These are phyloP conservation scores for Pseudodiploospora longispora DNA, from an alignment of 2,329 filamentous ascomycete species.

Conservation along the genomic window DNA sequence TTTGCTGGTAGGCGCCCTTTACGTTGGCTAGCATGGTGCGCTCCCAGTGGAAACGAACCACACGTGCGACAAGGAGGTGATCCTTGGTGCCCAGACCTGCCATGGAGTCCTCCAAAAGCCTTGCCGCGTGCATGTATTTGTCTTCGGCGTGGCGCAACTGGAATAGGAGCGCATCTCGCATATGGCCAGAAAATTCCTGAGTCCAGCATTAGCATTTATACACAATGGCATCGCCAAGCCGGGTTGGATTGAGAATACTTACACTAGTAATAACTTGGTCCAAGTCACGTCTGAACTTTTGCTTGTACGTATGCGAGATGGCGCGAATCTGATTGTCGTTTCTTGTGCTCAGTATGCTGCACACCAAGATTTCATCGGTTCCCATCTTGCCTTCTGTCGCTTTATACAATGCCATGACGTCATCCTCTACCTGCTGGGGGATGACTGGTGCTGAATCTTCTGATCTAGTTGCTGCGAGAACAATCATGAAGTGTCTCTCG, in stretches of 20 bases:
- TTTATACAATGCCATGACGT: slow-evolving; percentile 68
- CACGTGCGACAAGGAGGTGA: slow-evolving; percentile 63
- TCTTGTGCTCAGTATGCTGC: slow-evolving; percentile 65
- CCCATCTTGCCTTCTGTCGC: slow-evolving; percentile 67
- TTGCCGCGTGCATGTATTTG: slow-evolving; percentile 76
- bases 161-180: slow-evolving; percentile 74
- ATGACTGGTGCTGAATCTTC: slow-evolving; percentile 72
- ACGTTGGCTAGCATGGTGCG: slow-evolving; percentile 64
- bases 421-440: slow-evolving; percentile 64
- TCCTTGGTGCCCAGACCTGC: slow-evolving; percentile 82
- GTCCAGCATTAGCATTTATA: not conserved
- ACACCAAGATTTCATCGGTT: slow-evolving; percentile 70
- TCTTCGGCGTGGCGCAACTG: slow-evolving; percentile 73
- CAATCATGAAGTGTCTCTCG: slow-evolving; percentile 74
- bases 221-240: not conserved
- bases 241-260: slow-evolving; percentile 16
- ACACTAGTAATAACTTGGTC: slow-evolving; percentile 66
- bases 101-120: slow-evolving; percentile 80
- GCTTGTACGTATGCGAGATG: slow-evolving; percentile 66
- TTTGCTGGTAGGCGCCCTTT: slow-evolving; percentile 66
- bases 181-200: slow-evolving; percentile 81
- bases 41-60: slow-evolving; percentile 81
- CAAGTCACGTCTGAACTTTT: slow-evolving; percentile 62
- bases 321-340: slow-evolving; percentile 80
- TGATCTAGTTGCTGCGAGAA: slow-evolving; percentile 63